Conservation (phyloP, 208 protist species). For the Herpetomonas samuelpessoai region DNA sequence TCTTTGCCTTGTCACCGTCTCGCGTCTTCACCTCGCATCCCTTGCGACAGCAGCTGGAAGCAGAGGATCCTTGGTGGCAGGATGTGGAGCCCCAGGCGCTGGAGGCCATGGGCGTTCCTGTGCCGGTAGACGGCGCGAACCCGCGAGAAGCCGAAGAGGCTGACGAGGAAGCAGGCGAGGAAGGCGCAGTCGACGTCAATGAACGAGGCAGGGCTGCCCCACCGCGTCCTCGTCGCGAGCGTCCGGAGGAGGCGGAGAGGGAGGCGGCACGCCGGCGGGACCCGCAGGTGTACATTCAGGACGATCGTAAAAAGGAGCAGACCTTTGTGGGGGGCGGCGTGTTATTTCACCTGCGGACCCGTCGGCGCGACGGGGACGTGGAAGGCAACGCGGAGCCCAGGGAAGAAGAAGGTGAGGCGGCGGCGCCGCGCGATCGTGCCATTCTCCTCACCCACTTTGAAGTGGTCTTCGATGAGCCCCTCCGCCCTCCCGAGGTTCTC, state of each 20-base stretch:
- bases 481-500: background rate
- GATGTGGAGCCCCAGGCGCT: background rate
- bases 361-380: too few species aligned
- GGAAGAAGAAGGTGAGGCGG: background rate
- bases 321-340: background rate
- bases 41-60: background rate
- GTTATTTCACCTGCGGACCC: background rate
- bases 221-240: too few species aligned
- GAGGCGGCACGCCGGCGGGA: too few species aligned
- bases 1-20: background rate
- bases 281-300: background rate
- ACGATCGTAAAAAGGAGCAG: background rate
- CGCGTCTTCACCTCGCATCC: background rate
- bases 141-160: background rate
- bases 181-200: too few species aligned
- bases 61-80: background rate
- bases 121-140: too few species aligned
- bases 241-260: too few species aligned
- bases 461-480: background rate
- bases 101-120: background rate
- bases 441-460: background rate
- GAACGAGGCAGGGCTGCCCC: too few species aligned
- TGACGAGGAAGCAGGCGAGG: background rate
- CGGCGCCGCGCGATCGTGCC: too few species aligned
- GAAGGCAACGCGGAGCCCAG: too few species aligned